These are phyloP conservation scores for Gamsiella multidivaricata DNA, from an alignment of 192 early-diverging fungal species.

Conservation along the genomic window DNA sequence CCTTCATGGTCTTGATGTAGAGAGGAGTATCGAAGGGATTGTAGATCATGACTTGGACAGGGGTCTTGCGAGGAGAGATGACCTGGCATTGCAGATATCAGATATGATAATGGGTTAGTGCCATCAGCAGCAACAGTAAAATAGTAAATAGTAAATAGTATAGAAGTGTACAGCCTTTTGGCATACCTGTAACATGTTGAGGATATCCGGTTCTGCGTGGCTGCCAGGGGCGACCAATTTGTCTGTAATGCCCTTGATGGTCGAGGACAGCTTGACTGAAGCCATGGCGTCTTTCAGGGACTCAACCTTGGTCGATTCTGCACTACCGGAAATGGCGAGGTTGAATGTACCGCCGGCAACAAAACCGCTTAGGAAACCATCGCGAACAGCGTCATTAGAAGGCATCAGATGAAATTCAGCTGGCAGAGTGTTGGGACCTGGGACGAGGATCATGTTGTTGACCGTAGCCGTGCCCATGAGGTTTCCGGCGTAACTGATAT, in stretches of 20 bases:
- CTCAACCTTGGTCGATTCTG: conserved; percentile 55
- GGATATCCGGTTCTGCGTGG: conserved; percentile 22
- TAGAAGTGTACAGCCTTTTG: too few species aligned
- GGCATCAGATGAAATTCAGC: conserved; percentile 58
- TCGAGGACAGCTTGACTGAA: conserved; percentile 55
- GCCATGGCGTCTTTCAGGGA: conserved; percentile 60
- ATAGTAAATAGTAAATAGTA: neutral
- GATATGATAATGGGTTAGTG: neutral
- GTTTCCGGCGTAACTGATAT: conserved; percentile 47
- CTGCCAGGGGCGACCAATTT: conserved; percentile 49
- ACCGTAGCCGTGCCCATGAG: conserved; percentile 58
- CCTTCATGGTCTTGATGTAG: conserved; percentile 57
- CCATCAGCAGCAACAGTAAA: neutral
- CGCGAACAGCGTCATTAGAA: conserved; percentile 22
- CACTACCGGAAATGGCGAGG: conserved; percentile 56
- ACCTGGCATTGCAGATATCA: neutral
- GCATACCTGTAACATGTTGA: conserved; percentile 40
- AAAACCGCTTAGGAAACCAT: conserved; percentile 59
- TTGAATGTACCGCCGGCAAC: conserved; percentile 50
- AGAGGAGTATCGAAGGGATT: conserved; percentile 68
- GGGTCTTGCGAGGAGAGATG: conserved; percentile 27
- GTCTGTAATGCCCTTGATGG: conserved; percentile 58
- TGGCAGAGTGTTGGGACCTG: conserved; percentile 59
- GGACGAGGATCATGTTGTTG: conserved; percentile 54
- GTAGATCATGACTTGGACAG: conserved; percentile 60